Base-by-base conservation (phyloP, 2,329 filamentous ascomycete genomes). In the Dactylellina parvicollis region DNA sequence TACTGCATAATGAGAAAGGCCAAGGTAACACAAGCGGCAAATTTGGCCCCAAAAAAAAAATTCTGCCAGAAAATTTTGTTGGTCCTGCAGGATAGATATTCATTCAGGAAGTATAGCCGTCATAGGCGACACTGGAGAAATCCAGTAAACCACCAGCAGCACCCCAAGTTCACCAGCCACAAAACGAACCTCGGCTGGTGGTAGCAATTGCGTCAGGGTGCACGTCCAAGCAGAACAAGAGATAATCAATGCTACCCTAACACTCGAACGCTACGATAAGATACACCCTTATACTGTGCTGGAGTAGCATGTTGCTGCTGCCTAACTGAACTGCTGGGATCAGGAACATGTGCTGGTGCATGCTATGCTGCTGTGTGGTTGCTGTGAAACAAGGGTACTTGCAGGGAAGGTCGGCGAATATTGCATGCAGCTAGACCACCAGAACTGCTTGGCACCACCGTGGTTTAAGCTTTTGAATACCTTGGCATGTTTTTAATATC, bases 311-410 rank as follows among this genome's bases (percentile, higher is more conserved):
- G 36, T 60, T 55, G 60, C 69, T 73, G 69, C 69, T 73, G 69
- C 69, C 69, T 73, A 73, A 66, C 60, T 72, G 44, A 60, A 30
- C 44, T 66, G 61, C 69, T 60, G 46, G 69, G 69, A 65, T 66
- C 60, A 73, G 69, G 69, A 73, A 73, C 60, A 73, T 73, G 69
- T 66, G 69, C 69, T 73, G 59, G 59, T 65, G 67, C 59, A 55
- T 60, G 54, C 59, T 32, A 47, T 52, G 46, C 59, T 73, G 52
- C 49, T 64, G 67, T 72, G 67, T 59, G 57, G 57, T 59, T 71
- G 59, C 67, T 59, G 55, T 73, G 69, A 65, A 66, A 73, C 69
- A 66, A 65, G 69, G 69, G 40, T 73, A 40, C 30, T 47, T 66
- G 69, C 69, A 73, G 60, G 69, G 69, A 66, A 57, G 49, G 69